phyloP scores from a whole-genome alignment of 345 rosid species.

The Passiflora organensis region DNA sequence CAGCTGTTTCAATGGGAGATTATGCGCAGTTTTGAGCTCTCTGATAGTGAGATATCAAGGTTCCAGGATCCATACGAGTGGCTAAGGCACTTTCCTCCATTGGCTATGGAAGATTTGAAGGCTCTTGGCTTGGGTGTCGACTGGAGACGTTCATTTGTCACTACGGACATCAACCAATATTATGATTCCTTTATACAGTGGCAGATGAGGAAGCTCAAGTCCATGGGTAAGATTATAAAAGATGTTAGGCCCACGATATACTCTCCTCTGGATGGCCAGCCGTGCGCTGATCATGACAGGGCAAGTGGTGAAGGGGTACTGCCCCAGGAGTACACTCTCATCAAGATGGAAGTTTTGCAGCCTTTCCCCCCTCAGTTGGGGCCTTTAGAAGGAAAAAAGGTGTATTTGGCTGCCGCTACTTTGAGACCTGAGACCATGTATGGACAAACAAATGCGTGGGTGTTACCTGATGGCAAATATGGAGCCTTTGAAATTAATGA shows the following conservation, averaged over 20 bases:
- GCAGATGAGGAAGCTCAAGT: slow-evolving; percentile 86
- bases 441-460: slow-evolving; percentile 97
- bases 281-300: slow-evolving; percentile 94
- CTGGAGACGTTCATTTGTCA: slow-evolving; percentile 89
- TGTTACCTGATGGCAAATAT: slow-evolving; percentile 84
- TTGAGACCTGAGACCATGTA: slow-evolving; percentile 98
- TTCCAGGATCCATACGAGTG: slow-evolving; percentile 77
- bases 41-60: slow-evolving; percentile 58
- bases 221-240: slow-evolving; percentile 84
- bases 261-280: slow-evolving; percentile 94
- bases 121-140: slow-evolving; percentile 90
- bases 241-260: slow-evolving; percentile 74
- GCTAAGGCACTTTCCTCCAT: slow-evolving; percentile 72
- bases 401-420: slow-evolving; percentile 82
- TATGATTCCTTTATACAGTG: slow-evolving; percentile 78
- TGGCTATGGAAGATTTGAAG: slow-evolving; percentile 73
- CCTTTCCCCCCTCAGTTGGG: slow-evolving; percentile 68
- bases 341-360: slow-evolving; percentile 75
- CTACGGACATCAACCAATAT: slow-evolving; percentile 73
- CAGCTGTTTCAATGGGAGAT: slow-evolving; percentile 90
- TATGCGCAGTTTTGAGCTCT: slow-evolving; percentile 83
- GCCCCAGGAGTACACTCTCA: slow-evolving; percentile 89
- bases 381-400: slow-evolving; percentile 63
- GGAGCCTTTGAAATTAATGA: slow-evolving; percentile 90
- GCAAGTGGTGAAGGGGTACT: slow-evolving; percentile 93